These are phyloP conservation scores for Corylus avellana DNA, from an alignment of 306 rosid species.

Conservation along the genomic window DNA sequence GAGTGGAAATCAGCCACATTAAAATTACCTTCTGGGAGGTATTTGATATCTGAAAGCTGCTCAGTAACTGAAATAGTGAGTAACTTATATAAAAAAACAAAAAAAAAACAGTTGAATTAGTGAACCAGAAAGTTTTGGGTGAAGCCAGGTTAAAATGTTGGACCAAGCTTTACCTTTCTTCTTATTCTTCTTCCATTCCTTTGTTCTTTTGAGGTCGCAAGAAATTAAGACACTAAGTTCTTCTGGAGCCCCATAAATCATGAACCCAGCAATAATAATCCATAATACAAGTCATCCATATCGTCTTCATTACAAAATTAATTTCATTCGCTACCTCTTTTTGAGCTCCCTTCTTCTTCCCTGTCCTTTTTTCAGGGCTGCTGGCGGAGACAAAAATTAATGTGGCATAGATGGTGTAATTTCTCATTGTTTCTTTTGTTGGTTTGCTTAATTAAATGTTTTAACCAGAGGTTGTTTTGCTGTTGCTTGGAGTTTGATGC, in stretches of 20 bases:
- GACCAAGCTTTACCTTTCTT: neutral
- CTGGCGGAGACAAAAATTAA: neutral
- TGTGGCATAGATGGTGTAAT: neutral
- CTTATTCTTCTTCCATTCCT: neutral
- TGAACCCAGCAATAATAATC: neutral
- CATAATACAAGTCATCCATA: neutral
- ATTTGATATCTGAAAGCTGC: neutral
- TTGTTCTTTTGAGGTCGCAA: neutral
- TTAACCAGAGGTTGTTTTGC: neutral
- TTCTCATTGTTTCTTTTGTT: neutral
- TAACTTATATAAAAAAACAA: too few species aligned
- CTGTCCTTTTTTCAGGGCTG: neutral
- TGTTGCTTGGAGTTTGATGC: neutral
- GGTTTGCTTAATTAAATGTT: neutral
- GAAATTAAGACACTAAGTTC: neutral
- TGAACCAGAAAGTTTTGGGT: constrained; percentile 15
- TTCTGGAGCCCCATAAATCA: neutral
- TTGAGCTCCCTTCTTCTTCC: neutral
- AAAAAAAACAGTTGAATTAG: neutral
- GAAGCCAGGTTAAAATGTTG: neutral
- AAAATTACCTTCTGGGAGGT: neutral
- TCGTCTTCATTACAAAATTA: neutral
- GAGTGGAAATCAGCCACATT: neutral
- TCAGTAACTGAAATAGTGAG: neutral
- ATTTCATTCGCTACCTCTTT: neutral